Base-by-base conservation (phyloP, 2,329 filamentous ascomycete species). In the Hymenoscyphus albidus region DNA sequence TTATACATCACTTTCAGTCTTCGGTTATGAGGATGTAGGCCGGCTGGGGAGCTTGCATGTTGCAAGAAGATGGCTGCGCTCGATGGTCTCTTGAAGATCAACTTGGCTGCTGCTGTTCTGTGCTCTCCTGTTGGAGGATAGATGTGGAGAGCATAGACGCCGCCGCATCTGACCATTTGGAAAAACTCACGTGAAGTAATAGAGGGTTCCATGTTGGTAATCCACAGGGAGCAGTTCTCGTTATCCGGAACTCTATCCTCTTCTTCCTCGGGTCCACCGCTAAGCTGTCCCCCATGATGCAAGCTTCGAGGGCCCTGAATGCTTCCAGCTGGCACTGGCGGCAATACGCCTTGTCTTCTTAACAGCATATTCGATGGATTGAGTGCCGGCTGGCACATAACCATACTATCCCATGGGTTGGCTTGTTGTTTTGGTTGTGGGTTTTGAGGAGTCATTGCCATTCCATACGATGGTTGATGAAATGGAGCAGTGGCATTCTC, bases 1-100 rank as follows among this genome's bases (percentile, higher is more conserved):
- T 64, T 64, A 18, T 56, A 64, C 3, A n/a, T 57, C 7, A 62
- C 54, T 27, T 22, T 38, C 10, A 62, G 10, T 22, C n/a, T 14
- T 32, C 31, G 16, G 6, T 31, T 54, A 35, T 35, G 38, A 10
- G 57, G 18, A 5, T 14, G 35, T 1, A 62, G 32, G 9, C 61
- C 61, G 13, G 10, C 18, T 5, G 7, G 5, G 12, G 27, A 35
- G 9, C 22, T 51, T 9, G 54, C 18, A 7, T 44, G 61, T 18
- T 18, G 9, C 2, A 58, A 16, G 32, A 64, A 60, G 18, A 5
- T 4, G 9, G 27, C n/a, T 3, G 62, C 62, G 38, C n/a, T 44
- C 7, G 39, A 3, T 9, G 62, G 32, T 22, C n/a, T 18, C 38
- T 59, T 64, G 48, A 64, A 64, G 18, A 61, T 51, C 48, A 64